Percentiles rank a stretch among this genome's conserved stretches.
Evolutionary conservation across 1,284 basidiomycete species (phyloP).

Genomic region (Melanopsichium pennsylvanicum): DNA sequence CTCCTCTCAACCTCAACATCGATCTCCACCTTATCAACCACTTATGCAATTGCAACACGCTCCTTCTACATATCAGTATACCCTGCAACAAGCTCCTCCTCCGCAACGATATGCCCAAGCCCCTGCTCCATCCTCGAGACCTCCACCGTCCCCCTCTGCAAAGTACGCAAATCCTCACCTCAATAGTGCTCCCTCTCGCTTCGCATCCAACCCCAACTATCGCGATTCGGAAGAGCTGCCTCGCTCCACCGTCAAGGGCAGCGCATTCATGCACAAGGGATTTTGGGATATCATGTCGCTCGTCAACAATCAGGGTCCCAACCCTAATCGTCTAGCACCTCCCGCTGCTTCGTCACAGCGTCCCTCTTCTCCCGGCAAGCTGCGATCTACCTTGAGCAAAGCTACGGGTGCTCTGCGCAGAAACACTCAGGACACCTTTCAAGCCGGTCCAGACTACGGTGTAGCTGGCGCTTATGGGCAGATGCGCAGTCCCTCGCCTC

Average conservation of each 20-base stretch:
- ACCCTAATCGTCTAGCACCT: slow-evolving; percentile 23
- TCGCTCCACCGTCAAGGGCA: slow-evolving; percentile 43
- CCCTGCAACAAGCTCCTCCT: slow-evolving; percentile 15
- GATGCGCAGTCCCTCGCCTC: slow-evolving; percentile 10
- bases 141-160: slow-evolving; percentile 34
- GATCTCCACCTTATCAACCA: slow-evolving; percentile 5
- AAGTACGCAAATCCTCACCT: slow-evolving; percentile 39
- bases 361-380: slow-evolving; percentile 39
- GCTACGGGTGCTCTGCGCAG: slow-evolving; percentile 49
- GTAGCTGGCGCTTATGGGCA: slow-evolving; percentile 1
- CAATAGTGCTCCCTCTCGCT: slow-evolving; percentile 42
- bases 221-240: slow-evolving; percentile 25
- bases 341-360: slow-evolving; percentile 23
- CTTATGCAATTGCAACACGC: slow-evolving; percentile 3
- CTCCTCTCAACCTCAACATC: slow-evolving; percentile 2
- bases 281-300: slow-evolving; percentile 61
- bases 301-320: slow-evolving; percentile 47
- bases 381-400: slow-evolving; percentile 48
- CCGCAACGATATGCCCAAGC: slow-evolving; percentile 21
- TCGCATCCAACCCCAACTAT: slow-evolving; percentile 18
- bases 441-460: slow-evolving; percentile 44
- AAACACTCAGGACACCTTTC: slow-evolving; percentile 29
- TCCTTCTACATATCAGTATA: slow-evolving; percentile 17
- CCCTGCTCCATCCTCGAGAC: slow-evolving; percentile 11
- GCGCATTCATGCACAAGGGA: slow-evolving; percentile 62